A percentile compares a stretch with the other conserved stretches of the same genome.
Conservation (phyloP, 2,329 filamentous ascomycete genomes). For the Parasarocladium wereldwijsianum region DNA sequence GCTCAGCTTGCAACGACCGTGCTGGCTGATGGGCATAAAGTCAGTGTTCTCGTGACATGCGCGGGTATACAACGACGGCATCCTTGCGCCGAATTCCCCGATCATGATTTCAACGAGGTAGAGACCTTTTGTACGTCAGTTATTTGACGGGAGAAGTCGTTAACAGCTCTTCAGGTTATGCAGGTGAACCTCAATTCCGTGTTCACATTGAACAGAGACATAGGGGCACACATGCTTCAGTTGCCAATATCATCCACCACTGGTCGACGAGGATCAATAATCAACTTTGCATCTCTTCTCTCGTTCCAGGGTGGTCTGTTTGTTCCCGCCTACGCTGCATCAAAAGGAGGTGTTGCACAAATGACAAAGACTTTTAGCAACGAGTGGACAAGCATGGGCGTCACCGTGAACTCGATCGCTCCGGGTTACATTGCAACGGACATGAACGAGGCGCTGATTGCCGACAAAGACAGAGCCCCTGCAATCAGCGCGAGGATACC, state of each 20-base stretch:
- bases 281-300: slow-evolving; percentile 73
- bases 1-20: slow-evolving; percentile 44
- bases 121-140: no score
- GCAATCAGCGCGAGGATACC: slow-evolving; percentile 73
- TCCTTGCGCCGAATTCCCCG: slow-evolving; percentile 60
- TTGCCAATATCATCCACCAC: slow-evolving; percentile 31
- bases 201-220: slow-evolving; percentile 64
- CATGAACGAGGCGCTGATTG: slow-evolving; percentile 76
- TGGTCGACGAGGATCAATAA: slow-evolving; percentile 53
- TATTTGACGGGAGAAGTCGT: no score
- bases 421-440: slow-evolving; percentile 89
- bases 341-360: slow-evolving; percentile 74
- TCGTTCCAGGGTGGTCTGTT: slow-evolving; percentile 79
- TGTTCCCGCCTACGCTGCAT: slow-evolving; percentile 75
- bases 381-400: slow-evolving; percentile 67
- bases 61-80: slow-evolving; percentile 75
- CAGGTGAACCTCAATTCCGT: slow-evolving; percentile 78
- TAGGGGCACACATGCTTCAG: slow-evolving; percentile 63
- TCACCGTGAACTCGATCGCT: slow-evolving; percentile 79
- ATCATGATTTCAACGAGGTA: slow-evolving; percentile 60
- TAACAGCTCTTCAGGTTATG: slow-evolving; percentile 41
- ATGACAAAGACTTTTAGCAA: slow-evolving; percentile 76
- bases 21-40: slow-evolving; percentile 45
- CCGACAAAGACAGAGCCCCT: slow-evolving; percentile 51
- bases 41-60: slow-evolving; percentile 74